Conservation (phyloP, 768 basidiomycete species). For the Mycena polygramma region DNA sequence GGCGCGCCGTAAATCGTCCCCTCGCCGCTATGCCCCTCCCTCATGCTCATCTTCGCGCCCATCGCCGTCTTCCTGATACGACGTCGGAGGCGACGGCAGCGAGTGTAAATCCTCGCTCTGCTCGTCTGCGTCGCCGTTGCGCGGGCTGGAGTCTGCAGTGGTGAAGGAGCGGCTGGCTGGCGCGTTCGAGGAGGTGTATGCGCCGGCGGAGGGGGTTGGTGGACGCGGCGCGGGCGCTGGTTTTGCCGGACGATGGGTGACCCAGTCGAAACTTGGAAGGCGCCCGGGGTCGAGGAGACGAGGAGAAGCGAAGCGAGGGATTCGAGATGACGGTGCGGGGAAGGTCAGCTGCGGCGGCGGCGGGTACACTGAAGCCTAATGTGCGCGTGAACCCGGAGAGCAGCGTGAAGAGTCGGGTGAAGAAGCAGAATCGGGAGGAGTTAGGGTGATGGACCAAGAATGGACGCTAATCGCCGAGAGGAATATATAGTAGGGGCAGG, state of each 20-base stretch:
- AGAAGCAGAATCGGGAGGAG: no score
- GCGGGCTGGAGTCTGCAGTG: conserved; percentile 21
- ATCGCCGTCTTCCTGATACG: conserved; percentile 13
- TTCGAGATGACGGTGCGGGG: not conserved
- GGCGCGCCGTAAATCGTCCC: not conserved
- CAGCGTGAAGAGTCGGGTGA: no score
- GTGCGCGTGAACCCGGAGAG: no score
- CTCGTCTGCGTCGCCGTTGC: not conserved
- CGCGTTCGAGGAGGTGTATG: conserved; percentile 20
- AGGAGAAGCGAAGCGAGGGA: not conserved
- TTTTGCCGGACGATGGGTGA: conserved; percentile 16
- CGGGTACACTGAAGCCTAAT: no score
- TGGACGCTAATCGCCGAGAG: no score
- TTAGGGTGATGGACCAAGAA: no score
- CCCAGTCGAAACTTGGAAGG: no score
- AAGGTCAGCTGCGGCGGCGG: no score
- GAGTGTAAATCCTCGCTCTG: not conserved
- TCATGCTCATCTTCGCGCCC: no score
- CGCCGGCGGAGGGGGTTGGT: conserved; percentile 22
- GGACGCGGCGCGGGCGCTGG: conserved; percentile 3
- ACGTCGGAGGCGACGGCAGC: conserved; percentile 27
- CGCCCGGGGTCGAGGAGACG: no score
- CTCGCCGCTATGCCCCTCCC: not conserved
- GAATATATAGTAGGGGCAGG: no score
- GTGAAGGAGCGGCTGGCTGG: conserved; percentile 17